Percentiles rank a stretch among this genome's conserved stretches.
Conservation (phyloP, 1,139 yeast species). For the Starmera stellimalicola region DNA sequence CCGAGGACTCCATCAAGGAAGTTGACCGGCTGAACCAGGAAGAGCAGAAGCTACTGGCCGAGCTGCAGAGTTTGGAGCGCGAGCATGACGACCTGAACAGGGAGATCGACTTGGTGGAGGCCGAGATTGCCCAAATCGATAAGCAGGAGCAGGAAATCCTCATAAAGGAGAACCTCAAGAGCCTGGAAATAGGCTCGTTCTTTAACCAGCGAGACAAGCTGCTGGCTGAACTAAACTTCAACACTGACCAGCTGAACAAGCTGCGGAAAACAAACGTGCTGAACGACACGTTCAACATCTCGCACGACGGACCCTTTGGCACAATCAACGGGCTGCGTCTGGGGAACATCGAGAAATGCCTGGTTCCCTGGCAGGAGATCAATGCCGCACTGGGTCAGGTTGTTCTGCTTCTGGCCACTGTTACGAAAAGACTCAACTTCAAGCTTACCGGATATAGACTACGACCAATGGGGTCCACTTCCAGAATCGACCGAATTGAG, state of each 20-base stretch:
- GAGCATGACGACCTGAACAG: slow-evolving; percentile 31
- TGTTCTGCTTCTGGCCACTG: slow-evolving; percentile 56
- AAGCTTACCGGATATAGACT: slow-evolving; percentile 51
- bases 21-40: slow-evolving; percentile 25
- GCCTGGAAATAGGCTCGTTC: slow-evolving; percentile 38
- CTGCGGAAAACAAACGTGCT: slow-evolving; percentile 72
- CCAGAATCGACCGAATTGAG: slow-evolving; percentile 59
- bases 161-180: slow-evolving; percentile 40
- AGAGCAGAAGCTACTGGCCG: slow-evolving; percentile 28
- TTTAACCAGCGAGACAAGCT: slow-evolving; percentile 48
- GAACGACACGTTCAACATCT: slow-evolving; percentile 71
- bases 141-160: slow-evolving; percentile 36
- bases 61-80: slow-evolving; percentile 36
- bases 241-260: slow-evolving; percentile 56
- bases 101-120: slow-evolving; percentile 30
- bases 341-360: slow-evolving; percentile 50
- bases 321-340: slow-evolving; percentile 79
- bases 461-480: slow-evolving; percentile 79
- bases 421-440: slow-evolving; percentile 48
- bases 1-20: slow-evolving; percentile 25
- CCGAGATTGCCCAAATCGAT: slow-evolving; percentile 31
- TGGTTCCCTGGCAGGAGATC: slow-evolving; percentile 82
- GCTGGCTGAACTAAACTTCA: slow-evolving; percentile 51
- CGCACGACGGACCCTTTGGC: slow-evolving; percentile 76
- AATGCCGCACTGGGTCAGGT: slow-evolving; percentile 91